Conservation (phyloP, 179 eudicot genomes). For the Camellia oleifera region DNA sequence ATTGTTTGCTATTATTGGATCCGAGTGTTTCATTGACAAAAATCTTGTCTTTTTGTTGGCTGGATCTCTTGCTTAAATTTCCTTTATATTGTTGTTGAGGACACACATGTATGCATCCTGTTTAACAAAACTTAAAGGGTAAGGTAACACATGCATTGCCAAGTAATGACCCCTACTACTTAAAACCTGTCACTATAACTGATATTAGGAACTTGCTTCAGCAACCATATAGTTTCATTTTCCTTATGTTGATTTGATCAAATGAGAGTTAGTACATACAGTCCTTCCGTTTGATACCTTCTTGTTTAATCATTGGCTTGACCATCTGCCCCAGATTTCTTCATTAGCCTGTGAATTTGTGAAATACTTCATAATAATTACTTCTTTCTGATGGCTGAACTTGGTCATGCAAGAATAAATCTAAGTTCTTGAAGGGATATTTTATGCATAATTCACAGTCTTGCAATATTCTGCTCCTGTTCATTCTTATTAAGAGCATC, state of each 20-base stretch:
- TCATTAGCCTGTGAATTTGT: background rate
- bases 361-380: background rate
- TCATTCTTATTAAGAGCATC: background rate
- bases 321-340: background rate
- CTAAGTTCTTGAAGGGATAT: background rate
- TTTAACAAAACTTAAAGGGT: background rate
- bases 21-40: background rate
- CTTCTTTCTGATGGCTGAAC: background rate
- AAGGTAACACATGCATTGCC: background rate
- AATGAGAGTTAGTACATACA: background rate
- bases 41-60: background rate
- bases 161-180: background rate
- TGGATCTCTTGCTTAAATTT: background rate
- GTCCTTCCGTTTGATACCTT: background rate
- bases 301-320: background rate
- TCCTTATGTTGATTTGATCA: background rate
- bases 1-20: background rate
- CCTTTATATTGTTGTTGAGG: background rate
- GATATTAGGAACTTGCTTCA: background rate
- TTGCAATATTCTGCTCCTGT: background rate
- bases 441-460: background rate
- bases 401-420: background rate
- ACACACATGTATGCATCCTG: background rate
- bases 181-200: background rate
- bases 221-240: background rate